Evolutionary conservation across 257 asterid genomes (phyloP).

Genomic region (Solanum habrochaites): DNA sequence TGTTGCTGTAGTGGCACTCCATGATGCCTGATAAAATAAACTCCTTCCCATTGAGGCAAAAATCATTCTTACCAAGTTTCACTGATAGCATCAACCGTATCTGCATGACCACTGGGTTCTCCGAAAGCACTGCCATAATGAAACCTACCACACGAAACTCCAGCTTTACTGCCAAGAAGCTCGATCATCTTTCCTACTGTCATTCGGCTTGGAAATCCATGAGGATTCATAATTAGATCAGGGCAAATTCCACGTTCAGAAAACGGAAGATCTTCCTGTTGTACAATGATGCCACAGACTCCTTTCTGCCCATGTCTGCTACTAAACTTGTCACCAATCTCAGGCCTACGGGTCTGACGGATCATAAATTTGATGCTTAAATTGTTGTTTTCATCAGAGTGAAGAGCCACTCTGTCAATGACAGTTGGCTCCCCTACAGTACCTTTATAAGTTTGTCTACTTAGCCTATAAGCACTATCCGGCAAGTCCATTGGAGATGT

Average conservation of each 20-base stretch:
- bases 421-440: constrained; percentile 73
- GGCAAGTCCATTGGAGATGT: constrained; percentile 18
- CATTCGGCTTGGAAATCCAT: constrained; percentile 99
- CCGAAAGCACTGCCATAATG: constrained; percentile 99
- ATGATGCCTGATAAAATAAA: constrained; percentile 64
- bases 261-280: constrained; percentile 93
- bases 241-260: constrained; percentile 97
- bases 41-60: constrained; percentile 89
- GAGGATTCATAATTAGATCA: constrained; percentile 96
- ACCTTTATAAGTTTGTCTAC: constrained; percentile 49
- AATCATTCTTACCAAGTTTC: constrained; percentile 91
- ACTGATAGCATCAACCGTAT: constrained; percentile 79
- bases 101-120: constrained; percentile 97
- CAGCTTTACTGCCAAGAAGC: constrained; percentile 96
- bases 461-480: constrained; percentile 50
- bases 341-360: constrained; percentile 97
- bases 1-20: constrained; percentile 91
- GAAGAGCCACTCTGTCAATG: constrained; percentile 75
- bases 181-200: constrained; percentile 98
- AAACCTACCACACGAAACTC: constrained; percentile 87
- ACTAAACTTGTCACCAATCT: constrained; percentile 98
- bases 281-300: constrained; percentile 88
- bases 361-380: constrained; percentile 63
- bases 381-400: constrained; percentile 56
- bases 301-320: constrained; percentile 99